Evolutionary conservation across 129 eudicot species (phyloP).

Genomic region (Flaveria robusta): DNA sequence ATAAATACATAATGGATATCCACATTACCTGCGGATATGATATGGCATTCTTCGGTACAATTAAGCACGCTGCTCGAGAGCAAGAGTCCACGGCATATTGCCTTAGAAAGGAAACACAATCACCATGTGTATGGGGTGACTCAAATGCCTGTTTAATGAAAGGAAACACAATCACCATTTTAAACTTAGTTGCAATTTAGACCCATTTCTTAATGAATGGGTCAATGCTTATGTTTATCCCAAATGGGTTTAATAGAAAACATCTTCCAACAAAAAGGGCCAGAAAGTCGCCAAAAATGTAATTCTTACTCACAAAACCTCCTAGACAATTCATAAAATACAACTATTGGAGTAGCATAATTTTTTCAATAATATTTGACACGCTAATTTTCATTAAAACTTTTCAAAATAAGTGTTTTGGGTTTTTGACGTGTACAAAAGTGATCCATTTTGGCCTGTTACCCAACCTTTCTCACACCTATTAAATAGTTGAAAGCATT

Average conservation of each 20-base stretch:
- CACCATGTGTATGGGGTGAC: slow-evolving; percentile 88
- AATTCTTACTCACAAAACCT: not conserved
- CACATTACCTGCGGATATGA: slow-evolving; percentile 87
- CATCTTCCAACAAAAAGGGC: not conserved
- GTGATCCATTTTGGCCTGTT: not conserved
- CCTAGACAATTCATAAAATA: not conserved
- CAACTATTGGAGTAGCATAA: not conserved
- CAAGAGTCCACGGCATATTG: slow-evolving; percentile 87
- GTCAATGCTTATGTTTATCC: not conserved
- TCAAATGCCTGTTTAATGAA: slow-evolving; percentile 77
- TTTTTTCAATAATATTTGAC: not conserved
- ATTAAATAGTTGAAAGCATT: not conserved
- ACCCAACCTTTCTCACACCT: not conserved
- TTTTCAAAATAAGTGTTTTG: not conserved
- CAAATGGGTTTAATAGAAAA: not conserved
- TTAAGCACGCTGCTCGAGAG: slow-evolving; percentile 81
- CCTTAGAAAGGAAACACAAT: slow-evolving; percentile 70
- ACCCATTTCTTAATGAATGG: not conserved
- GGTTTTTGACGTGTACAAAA: not conserved
- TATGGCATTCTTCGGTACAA: slow-evolving; percentile 81
- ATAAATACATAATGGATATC: not conserved
- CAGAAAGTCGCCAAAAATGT: not conserved
- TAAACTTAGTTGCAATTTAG: not conserved
- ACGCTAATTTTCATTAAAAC: not conserved
- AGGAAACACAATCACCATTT: slow-evolving; percentile 69